Evolutionary conservation across 2,329 filamentous ascomycete genomes (phyloP).

Genomic region (Sphaerulina populicola): DNA sequence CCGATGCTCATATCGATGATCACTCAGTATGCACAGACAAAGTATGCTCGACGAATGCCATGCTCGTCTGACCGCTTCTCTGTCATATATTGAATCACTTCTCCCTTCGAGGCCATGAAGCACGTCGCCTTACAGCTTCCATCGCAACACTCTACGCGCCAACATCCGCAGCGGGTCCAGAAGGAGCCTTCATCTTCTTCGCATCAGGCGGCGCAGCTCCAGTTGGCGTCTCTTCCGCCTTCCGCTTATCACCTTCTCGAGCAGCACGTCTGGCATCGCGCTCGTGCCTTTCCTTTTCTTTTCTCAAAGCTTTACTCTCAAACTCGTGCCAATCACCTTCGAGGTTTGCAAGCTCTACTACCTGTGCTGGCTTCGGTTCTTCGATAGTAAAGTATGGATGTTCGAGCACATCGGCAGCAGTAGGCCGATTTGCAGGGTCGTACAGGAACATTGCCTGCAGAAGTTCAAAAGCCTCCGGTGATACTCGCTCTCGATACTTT

Average conservation of each 20-base stretch:
- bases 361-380: constrained; percentile 66
- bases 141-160: constrained; percentile 7
- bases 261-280: constrained; percentile 46
- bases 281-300: constrained; percentile 69
- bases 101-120: not conserved
- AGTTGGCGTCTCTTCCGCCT: constrained; percentile 24
- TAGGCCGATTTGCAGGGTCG: constrained; percentile 75
- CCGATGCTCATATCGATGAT: not conserved
- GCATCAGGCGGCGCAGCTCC: constrained; percentile 13
- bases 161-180: constrained; percentile 1
- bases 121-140: constrained; percentile 3
- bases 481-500: constrained; percentile 69
- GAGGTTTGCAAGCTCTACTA: constrained; percentile 70
- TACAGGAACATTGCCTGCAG: constrained; percentile 79
- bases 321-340: constrained; percentile 98
- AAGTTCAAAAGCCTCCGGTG: constrained; percentile 73
- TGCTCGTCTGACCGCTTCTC: not conserved
- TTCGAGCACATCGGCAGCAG: constrained; percentile 71
- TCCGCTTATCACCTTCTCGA: constrained; percentile 39
- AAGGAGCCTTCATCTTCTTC: constrained; percentile 24
- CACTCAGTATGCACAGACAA: not conserved
- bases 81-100: not conserved
- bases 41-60: not conserved
- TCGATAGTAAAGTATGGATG: constrained; percentile 85
- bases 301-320: constrained; percentile 86